These are phyloP conservation scores for Elongisporangium prolatum DNA, from an alignment of 352 stramenopile genomes.

Conservation along the genomic window DNA sequence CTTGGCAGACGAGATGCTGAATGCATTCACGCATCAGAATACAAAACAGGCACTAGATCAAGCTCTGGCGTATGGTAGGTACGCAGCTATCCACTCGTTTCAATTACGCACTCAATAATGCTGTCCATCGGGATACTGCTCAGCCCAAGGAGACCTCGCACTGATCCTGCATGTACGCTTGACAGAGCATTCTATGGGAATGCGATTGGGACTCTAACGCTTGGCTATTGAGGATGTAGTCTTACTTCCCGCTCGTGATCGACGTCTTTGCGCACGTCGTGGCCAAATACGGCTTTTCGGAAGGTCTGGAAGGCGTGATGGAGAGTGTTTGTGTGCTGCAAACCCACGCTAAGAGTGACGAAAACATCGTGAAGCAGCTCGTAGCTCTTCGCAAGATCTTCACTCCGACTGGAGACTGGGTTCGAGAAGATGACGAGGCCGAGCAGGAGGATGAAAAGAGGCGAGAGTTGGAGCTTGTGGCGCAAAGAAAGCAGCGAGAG, in stretches of 20 bases:
- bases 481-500: slow-evolving; percentile 16
- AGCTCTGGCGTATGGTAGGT: slow-evolving; percentile 27
- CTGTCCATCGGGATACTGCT: background rate
- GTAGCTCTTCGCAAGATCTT: slow-evolving; percentile 38
- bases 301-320: slow-evolving; percentile 37
- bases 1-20: slow-evolving; percentile 45
- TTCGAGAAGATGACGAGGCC: slow-evolving; percentile 40
- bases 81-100: too few species aligned
- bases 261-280: slow-evolving; percentile 35
- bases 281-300: slow-evolving; percentile 38
- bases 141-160: slow-evolving; percentile 40
- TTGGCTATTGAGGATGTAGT: slow-evolving; percentile 12
- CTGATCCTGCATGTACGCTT: slow-evolving; percentile 36
- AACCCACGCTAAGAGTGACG: slow-evolving; percentile 34
- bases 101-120: background rate
- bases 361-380: slow-evolving; percentile 30
- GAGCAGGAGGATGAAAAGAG: slow-evolving; percentile 32
- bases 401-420: slow-evolving; percentile 49
- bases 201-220: background rate
- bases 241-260: slow-evolving; percentile 41
- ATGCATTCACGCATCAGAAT: slow-evolving; percentile 35
- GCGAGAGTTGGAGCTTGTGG: slow-evolving; percentile 22
- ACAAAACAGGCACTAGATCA: slow-evolving; percentile 32
- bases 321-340: slow-evolving; percentile 40
- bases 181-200: too few species aligned